Evolutionary conservation across 2,329 filamentous ascomycete species (phyloP), one percentile per base, ranked within the genome.

Genomic region (Conoideocrella luteorostrata): DNA sequence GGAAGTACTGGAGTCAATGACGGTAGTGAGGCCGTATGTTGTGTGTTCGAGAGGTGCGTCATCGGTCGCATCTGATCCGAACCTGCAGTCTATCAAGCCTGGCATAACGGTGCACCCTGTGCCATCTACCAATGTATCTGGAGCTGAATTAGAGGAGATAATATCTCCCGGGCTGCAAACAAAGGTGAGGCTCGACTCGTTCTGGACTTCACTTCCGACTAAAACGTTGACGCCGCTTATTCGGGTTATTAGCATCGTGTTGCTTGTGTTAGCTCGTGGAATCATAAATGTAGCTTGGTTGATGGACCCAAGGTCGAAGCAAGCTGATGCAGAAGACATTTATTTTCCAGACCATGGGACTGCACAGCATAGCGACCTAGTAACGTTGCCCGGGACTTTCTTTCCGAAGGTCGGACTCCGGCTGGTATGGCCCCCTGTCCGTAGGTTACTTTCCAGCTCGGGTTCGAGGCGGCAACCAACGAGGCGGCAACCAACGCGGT

Each of bases 91-190:
- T 17, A 52, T 50, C 13, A 54, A 37, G 11, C 41, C 47, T 4
- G 50, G 47, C 3, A 51, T 32, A 4, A 52, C 20, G 2, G 46
- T 50, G 24, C 47, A 48, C 30, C 43, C 44, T 4, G 42, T 38
- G 20, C 50, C 50, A 13, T 86, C 58, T 64, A 70, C 44, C 2
- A 17, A 12, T 5, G 17, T 18, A 20, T 43, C 38, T n/a, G 34
- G 34, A 4, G 15, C 7, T 4, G 7, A 7, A n/a, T 15, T 22
- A 13, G 18, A 30, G 4, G 38, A 23, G 2, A 47, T n/a, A 17
- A 50, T 49, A 22, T 44, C 36, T 4, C 48, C 46, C 3, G 43
- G 48, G 28, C 46, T 48, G 21, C 23, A 48, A 12, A 38, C 26
- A 32, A 50, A 50, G 11, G 2, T 21, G 17, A 46, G 9, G 9